Evolutionary conservation across 768 basidiomycete species (phyloP).

Genomic region (Pulveroboletus ravenelii): DNA sequence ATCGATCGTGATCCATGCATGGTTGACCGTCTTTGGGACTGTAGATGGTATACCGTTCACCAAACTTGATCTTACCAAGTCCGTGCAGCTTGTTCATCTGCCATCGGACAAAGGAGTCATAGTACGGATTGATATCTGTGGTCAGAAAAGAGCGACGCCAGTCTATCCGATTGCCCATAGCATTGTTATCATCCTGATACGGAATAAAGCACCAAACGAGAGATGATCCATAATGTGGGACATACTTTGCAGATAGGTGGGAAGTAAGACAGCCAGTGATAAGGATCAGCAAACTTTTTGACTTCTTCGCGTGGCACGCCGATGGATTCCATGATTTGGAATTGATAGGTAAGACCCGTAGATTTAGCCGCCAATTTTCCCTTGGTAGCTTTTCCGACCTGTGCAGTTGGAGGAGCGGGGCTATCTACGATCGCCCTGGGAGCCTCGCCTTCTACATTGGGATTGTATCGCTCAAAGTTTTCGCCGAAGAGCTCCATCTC

Average conservation of each 20-base stretch:
- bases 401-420: slow-evolving; percentile 41
- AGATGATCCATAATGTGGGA: slow-evolving; percentile 6
- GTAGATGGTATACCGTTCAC: slow-evolving; percentile 97
- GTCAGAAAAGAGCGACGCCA: slow-evolving; percentile 96
- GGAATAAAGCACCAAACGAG: background rate
- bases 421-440: slow-evolving; percentile 39
- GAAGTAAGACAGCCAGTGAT: slow-evolving; percentile 90
- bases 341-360: slow-evolving; percentile 92
- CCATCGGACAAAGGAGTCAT: slow-evolving; percentile 96
- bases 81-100: slow-evolving; percentile 89
- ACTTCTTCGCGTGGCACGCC: slow-evolving; percentile 84
- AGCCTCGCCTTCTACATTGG: slow-evolving; percentile 41
- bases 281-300: slow-evolving; percentile 95
- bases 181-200: slow-evolving; percentile 62
- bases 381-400: slow-evolving; percentile 84
- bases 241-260: slow-evolving; percentile 88
- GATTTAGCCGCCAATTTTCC: slow-evolving; percentile 92
- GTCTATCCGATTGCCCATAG: slow-evolving; percentile 93
- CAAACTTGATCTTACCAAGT: slow-evolving; percentile 94
- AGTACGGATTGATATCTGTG: slow-evolving; percentile 94
- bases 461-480: slow-evolving; percentile 64
- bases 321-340: slow-evolving; percentile 97
- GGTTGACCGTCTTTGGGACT: slow-evolving; percentile 98
- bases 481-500: slow-evolving; percentile 95
- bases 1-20: slow-evolving; percentile 99